phyloP scores from a whole-genome alignment of 495 filamentous ascomycete genomes.

The Penicillium canariense region DNA sequence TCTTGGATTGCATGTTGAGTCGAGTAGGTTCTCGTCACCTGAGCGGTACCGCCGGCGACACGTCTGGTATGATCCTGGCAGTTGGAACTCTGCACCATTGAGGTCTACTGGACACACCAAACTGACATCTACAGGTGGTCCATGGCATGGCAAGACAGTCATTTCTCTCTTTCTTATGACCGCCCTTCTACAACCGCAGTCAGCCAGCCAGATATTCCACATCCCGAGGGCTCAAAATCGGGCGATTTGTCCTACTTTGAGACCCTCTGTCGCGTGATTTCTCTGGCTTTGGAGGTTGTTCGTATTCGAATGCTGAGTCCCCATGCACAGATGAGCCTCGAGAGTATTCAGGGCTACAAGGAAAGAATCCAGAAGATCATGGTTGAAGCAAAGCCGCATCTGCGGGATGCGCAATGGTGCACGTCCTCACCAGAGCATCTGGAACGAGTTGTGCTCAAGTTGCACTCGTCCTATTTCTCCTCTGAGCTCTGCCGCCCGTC shows the following conservation, averaged over 20 bases:
- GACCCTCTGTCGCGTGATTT: slow-evolving; percentile 52
- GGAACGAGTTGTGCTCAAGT: slow-evolving; percentile 54
- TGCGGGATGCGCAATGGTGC: slow-evolving; percentile 51
- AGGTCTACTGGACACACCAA: neutral
- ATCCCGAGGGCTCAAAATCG: slow-evolving; percentile 35
- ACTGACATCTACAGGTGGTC: slow-evolving; percentile 45
- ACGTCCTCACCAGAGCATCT: slow-evolving; percentile 48
- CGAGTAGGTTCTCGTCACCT: slow-evolving; percentile 43
- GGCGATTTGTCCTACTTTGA: slow-evolving; percentile 51
- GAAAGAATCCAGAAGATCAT: slow-evolving; percentile 52
- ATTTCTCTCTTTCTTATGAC: slow-evolving; percentile 61
- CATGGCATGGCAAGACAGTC: slow-evolving; percentile 61
- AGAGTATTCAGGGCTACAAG: slow-evolving; percentile 50
- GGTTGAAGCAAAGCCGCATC: slow-evolving; percentile 49
- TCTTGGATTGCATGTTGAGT: slow-evolving; percentile 54
- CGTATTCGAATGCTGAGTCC: slow-evolving; percentile 51
- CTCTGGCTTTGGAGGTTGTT: slow-evolving; percentile 54
- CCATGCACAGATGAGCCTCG: slow-evolving; percentile 40
- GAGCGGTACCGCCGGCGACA: slow-evolving; percentile 42
- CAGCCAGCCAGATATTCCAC: slow-evolving; percentile 48
- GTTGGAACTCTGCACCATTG: neutral
- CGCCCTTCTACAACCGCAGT: slow-evolving; percentile 52
- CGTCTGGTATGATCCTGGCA: slow-evolving; percentile 34
- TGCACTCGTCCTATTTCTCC: slow-evolving; percentile 57
- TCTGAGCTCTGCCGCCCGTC: slow-evolving; percentile 61